Conservation (phyloP, 2,329 filamentous ascomycete genomes). For the Xylaria arbuscula region DNA sequence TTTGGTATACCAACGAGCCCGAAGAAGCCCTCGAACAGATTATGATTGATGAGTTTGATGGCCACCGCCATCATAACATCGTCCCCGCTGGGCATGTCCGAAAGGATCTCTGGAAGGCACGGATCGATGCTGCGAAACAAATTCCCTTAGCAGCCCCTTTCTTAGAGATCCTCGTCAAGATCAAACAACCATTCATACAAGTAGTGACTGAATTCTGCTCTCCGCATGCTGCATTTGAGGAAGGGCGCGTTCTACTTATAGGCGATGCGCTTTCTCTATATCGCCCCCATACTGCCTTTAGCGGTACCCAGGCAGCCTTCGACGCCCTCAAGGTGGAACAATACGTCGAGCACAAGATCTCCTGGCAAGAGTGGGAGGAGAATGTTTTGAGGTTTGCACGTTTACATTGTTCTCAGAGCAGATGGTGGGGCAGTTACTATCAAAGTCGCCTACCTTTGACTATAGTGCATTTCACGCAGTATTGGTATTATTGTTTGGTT, state of each 20-base stretch:
- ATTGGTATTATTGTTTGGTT: background rate
- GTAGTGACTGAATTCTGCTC: conserved; percentile 40
- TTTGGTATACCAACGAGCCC: conserved; percentile 37
- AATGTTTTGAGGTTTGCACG: background rate
- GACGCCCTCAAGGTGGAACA: background rate
- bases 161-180: conserved; percentile 37
- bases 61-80: conserved; percentile 27
- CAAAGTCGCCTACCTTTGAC: background rate
- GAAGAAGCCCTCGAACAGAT: conserved; percentile 13
- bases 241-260: conserved; percentile 36
- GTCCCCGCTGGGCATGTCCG: conserved; percentile 20
- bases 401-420: background rate
- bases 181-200: conserved; percentile 40
- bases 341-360: background rate
- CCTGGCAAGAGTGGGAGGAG: background rate
- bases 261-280: conserved; percentile 32
- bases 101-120: conserved; percentile 13
- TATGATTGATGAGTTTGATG: conserved; percentile 24
- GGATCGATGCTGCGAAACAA: background rate
- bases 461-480: background rate
- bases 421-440: background rate
- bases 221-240: conserved; percentile 32
- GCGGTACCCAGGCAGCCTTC: background rate
- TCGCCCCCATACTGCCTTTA: conserved; percentile 1
- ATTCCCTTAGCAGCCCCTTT: conserved; percentile 1